Evolutionary conservation across 108 stramenopile species (phyloP).

Genomic region (Skeletonema tropicum): DNA sequence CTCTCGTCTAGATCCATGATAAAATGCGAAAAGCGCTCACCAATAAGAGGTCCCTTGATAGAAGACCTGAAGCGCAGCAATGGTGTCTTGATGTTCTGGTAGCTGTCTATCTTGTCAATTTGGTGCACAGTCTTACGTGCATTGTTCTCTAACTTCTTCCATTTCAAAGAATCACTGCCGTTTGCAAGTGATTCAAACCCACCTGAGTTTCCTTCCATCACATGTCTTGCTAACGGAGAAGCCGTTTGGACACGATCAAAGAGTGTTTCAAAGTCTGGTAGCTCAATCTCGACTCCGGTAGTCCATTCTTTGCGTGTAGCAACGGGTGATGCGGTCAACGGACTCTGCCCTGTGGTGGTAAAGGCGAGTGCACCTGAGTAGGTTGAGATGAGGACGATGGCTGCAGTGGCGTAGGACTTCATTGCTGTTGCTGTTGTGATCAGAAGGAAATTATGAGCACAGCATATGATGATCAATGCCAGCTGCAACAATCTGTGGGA

Average conservation of each 20-base stretch:
- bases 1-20: conserved; percentile 53
- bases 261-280: conserved; percentile 43
- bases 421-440: not conserved
- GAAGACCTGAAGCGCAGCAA: conserved; percentile 51
- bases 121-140: conserved; percentile 37
- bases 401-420: not conserved
- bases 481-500: not conserved
- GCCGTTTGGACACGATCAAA: conserved; percentile 46
- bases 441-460: conserved; percentile 5
- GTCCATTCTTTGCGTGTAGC: conserved; percentile 23
- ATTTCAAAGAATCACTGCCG: conserved; percentile 26
- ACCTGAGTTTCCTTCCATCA: conserved; percentile 47
- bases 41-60: conserved; percentile 41
- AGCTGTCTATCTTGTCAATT: conserved; percentile 48
- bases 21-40: conserved; percentile 44
- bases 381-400: not conserved
- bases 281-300: conserved; percentile 41
- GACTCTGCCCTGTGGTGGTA: conserved; percentile 5
- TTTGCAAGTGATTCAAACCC: conserved; percentile 41
- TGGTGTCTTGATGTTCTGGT: conserved; percentile 46
- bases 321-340: conserved; percentile 5
- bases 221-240: conserved; percentile 45
- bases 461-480: not conserved
- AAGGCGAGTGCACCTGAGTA: conserved; percentile 3
- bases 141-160: conserved; percentile 51